These are phyloP conservation scores for Scutellaria baicalensis DNA, from an alignment of 257 asterid genomes.

Conservation along the genomic window DNA sequence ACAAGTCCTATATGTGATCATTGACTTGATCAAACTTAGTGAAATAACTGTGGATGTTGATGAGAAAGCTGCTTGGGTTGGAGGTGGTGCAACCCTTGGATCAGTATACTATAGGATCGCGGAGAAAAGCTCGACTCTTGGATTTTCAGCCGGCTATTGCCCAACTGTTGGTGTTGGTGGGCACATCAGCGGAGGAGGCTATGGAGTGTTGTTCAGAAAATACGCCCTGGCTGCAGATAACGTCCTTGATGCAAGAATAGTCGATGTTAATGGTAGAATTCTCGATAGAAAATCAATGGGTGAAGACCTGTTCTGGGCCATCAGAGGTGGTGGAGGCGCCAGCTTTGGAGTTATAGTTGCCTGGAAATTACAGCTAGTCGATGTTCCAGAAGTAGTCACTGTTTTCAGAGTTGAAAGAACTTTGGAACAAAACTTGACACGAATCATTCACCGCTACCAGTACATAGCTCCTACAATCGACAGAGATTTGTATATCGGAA, in stretches of 20 bases:
- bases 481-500: not conserved
- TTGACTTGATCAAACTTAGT: conserved; percentile 24
- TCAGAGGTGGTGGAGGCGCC: not conserved
- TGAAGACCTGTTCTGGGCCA: not conserved
- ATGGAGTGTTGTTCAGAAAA: conserved; percentile 25
- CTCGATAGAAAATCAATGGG: conserved; percentile 4
- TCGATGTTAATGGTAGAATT: conserved; percentile 18
- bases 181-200: conserved; percentile 35
- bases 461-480: conserved; percentile 1
- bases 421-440: conserved; percentile 12
- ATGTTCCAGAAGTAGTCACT: not conserved
- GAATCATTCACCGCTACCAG: conserved; percentile 16
- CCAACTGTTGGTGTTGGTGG: conserved; percentile 29
- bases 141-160: conserved; percentile 27
- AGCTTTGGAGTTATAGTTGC: not conserved
- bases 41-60: conserved; percentile 2
- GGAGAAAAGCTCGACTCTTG: conserved; percentile 13
- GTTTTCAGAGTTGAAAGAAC: not conserved
- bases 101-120: conserved; percentile 21
- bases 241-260: conserved; percentile 26
- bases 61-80: conserved; percentile 22
- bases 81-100: conserved; percentile 21
- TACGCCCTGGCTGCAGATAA: conserved; percentile 26
- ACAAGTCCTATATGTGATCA: conserved; percentile 4
- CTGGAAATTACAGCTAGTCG: not conserved